Conservation (phyloP, 2,329 filamentous ascomycete species). For the Fusarium falciforme region DNA sequence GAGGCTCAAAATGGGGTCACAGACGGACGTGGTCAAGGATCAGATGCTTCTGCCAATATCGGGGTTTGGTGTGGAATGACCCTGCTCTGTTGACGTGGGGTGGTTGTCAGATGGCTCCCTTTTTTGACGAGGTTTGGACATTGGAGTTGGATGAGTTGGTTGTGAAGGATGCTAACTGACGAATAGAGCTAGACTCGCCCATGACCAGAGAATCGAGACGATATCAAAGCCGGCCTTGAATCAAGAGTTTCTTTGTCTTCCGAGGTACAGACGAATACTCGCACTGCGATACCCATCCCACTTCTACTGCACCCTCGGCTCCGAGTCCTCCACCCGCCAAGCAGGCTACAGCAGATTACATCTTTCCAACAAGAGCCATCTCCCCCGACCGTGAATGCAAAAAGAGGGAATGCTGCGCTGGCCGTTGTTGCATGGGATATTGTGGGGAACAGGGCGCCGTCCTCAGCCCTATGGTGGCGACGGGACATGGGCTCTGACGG, state of each 20-base stretch:
- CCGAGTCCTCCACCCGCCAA: neutral
- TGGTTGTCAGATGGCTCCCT: neutral
- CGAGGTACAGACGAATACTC: neutral
- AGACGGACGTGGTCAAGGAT: neutral
- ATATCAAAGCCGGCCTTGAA: neutral
- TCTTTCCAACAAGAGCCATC: neutral
- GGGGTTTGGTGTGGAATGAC: neutral
- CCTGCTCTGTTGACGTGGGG: neutral
- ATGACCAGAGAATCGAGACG: neutral
- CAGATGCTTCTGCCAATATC: neutral
- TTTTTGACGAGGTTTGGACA: neutral
- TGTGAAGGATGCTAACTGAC: neutral
- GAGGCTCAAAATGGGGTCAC: slow-evolving; percentile 27
- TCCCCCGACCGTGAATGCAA: neutral
- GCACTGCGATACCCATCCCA: neutral
- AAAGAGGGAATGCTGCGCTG: neutral
- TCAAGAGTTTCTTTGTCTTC: neutral
- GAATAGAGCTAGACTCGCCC: neutral
- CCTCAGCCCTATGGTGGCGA: slow-evolving; percentile 10
- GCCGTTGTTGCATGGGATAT: neutral
- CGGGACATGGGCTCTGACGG: neutral
- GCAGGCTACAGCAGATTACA: slow-evolving; percentile 1
- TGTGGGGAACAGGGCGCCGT: slow-evolving; percentile 1
- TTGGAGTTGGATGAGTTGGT: neutral
- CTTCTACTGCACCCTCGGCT: neutral